Evolutionary conservation across 2,329 filamentous ascomycete genomes (phyloP).

Genomic region (Xylariaceae sp.): DNA sequence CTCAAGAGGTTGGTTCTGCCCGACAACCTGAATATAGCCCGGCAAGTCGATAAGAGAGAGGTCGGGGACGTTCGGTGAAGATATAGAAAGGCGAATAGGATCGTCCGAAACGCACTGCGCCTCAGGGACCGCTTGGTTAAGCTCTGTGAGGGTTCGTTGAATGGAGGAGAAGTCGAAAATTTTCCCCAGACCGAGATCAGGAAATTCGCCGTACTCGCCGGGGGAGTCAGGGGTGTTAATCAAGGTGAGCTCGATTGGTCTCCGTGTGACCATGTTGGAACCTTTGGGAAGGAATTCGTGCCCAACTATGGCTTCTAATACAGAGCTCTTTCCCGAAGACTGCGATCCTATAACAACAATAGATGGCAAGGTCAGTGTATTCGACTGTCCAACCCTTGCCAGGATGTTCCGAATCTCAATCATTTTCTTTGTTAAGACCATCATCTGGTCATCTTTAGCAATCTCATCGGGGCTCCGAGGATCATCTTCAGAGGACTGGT

Average conservation of each 20-base stretch:
- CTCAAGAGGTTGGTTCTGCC: slow-evolving; percentile 86
- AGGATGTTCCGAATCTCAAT: slow-evolving; percentile 96
- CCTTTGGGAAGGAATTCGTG: slow-evolving; percentile 98
- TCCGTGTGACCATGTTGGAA: slow-evolving; percentile 96
- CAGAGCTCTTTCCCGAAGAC: slow-evolving; percentile 97
- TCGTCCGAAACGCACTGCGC: slow-evolving; percentile 94
- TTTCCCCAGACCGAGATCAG: slow-evolving; percentile 85
- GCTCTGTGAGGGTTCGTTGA: slow-evolving; percentile 90
- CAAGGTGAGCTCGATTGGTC: slow-evolving; percentile 93
- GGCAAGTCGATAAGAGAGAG: slow-evolving; percentile 95
- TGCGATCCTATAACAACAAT: slow-evolving; percentile 99
- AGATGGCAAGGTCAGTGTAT: slow-evolving; percentile 84
- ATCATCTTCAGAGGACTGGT: slow-evolving; percentile 70
- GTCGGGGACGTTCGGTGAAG: slow-evolving; percentile 93
- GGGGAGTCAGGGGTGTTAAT: slow-evolving; percentile 90
- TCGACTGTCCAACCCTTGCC: slow-evolving; percentile 90
- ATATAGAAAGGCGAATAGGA: slow-evolving; percentile 93
- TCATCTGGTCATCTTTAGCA: slow-evolving; percentile 96
- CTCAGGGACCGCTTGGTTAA: slow-evolving; percentile 91
- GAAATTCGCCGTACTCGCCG: slow-evolving; percentile 94
- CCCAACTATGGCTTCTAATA: slow-evolving; percentile 94
- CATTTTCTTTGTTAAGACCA: slow-evolving; percentile 99
- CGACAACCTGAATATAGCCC: slow-evolving; percentile 95
- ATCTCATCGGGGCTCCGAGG: slow-evolving; percentile 65
- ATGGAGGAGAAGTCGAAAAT: slow-evolving; percentile 92